Conservation (phyloP, 2,329 filamentous ascomycete species). For the Epichloe amarillans region DNA sequence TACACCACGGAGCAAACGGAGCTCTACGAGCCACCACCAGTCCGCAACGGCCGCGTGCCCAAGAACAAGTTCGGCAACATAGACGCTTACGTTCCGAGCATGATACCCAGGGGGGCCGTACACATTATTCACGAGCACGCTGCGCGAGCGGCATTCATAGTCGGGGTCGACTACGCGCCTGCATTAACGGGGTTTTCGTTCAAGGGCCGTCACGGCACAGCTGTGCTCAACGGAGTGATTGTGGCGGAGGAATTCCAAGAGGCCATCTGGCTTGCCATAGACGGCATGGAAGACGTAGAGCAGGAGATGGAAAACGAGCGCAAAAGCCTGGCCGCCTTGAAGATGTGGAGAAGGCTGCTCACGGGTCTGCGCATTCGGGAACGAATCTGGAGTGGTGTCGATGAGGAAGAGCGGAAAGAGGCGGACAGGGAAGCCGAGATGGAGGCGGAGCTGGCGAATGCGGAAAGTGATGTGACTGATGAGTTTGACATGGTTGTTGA, state of each 20-base stretch:
- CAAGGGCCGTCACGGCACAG: conserved; percentile 72
- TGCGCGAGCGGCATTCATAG: conserved; percentile 55
- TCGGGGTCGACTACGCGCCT: conserved; percentile 76
- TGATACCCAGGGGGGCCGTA: conserved; percentile 68
- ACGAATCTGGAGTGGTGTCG: conserved; percentile 50
- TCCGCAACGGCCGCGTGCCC: conserved; percentile 62
- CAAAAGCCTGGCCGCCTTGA: conserved; percentile 58
- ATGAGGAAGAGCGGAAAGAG: conserved; percentile 30
- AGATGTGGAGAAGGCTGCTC: conserved; percentile 55
- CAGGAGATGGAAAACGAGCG: conserved; percentile 53
- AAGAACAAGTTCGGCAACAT: conserved; percentile 92
- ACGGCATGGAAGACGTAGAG: conserved; percentile 52
- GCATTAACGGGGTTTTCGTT: conserved; percentile 87
- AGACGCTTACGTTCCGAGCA: conserved; percentile 81
- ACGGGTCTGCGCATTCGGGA: conserved; percentile 65
- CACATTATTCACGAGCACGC: conserved; percentile 54
- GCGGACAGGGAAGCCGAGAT: conserved; percentile 23
- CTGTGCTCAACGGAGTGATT: conserved; percentile 65
- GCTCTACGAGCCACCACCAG: conserved; percentile 60
- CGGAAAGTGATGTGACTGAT: conserved; percentile 27
- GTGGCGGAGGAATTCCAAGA: conserved; percentile 60
- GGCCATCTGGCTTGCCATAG: conserved; percentile 56
- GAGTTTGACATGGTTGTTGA: conserved; percentile 29
- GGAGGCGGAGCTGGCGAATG: conserved; percentile 22
- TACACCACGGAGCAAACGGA: conserved; percentile 55